Conservation (phyloP, 1,284 basidiomycete species). For the Porphyrellus sp. region DNA sequence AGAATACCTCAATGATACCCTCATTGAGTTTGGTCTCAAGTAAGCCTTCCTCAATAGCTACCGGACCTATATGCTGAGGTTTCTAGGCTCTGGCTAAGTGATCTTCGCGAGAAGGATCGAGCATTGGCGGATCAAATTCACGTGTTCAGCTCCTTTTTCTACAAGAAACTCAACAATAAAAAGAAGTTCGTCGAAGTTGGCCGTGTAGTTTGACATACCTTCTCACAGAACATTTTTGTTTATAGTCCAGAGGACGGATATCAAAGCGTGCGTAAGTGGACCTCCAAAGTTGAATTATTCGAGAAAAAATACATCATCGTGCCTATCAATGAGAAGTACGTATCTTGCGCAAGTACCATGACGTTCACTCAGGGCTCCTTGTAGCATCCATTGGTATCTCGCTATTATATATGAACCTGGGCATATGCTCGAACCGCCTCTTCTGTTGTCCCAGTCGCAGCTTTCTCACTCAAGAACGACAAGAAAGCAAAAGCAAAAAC, state of each 20-base stretch:
- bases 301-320: constrained; percentile 89
- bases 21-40: constrained; percentile 95
- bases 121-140: constrained; percentile 73
- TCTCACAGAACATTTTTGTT: constrained; percentile 12
- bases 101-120: constrained; percentile 53
- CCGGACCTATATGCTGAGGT: constrained; percentile 1
- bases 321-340: constrained; percentile 94
- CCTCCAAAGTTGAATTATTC: constrained; percentile 83
- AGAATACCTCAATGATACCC: constrained; percentile 92
- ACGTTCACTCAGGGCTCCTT: constrained; percentile 11
- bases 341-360: constrained; percentile 5
- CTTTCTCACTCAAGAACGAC: constrained; percentile 24
- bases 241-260: constrained; percentile 67
- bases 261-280: constrained; percentile 91
- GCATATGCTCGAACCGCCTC: constrained; percentile 49
- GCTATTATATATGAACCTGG: constrained; percentile 89
- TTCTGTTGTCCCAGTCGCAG: constrained; percentile 29
- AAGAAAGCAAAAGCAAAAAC: constrained; percentile 34
- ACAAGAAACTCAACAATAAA: constrained; percentile 83
- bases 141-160: constrained; percentile 97
- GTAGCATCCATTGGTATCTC: constrained; percentile 94
- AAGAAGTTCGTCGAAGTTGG: constrained; percentile 51
- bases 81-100: constrained; percentile 63
- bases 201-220: background rate
- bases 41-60: constrained; percentile 38